These are phyloP conservation scores for Aspergillus baeticus DNA, from an alignment of 495 filamentous ascomycete species.

Conservation along the genomic window DNA sequence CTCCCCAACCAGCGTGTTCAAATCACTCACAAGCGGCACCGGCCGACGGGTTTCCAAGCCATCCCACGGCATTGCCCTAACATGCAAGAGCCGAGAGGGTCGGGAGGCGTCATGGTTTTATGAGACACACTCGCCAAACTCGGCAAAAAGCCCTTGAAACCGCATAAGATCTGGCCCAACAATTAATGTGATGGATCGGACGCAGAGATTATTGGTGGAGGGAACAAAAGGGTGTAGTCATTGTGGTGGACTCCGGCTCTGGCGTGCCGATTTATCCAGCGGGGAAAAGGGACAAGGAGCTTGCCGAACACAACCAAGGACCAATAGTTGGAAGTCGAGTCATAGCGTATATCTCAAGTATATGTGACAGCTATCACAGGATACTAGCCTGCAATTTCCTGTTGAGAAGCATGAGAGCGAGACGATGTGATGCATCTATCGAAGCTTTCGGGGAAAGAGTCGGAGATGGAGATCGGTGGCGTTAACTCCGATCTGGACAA, in stretches of 20 bases:
- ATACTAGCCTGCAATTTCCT: neutral
- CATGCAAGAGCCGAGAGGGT: neutral
- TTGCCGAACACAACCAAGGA: neutral
- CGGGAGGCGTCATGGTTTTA: neutral
- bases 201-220: constrained; percentile 8
- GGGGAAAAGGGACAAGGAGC: constrained; percentile 8
- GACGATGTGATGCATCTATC: too few relatives aligned
- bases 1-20: neutral
- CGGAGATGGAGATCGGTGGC: too few relatives aligned
- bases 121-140: neutral
- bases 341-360: too few relatives aligned
- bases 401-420: neutral
- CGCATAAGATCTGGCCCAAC: neutral
- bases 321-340: too few relatives aligned
- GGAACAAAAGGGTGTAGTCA: neutral
- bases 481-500: too few relatives aligned
- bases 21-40: neutral
- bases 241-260: neutral
- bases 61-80: neutral
- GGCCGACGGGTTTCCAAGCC: neutral
- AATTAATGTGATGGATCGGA: neutral
- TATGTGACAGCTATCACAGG: neutral
- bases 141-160: neutral
- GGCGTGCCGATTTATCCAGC: constrained; percentile 29
- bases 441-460: too few relatives aligned